Percentiles rank a stretch among this genome's conserved stretches.
These are phyloP conservation scores for Bruguiera hainesii DNA, from an alignment of 441 rosid genomes.

Conservation along the genomic window DNA sequence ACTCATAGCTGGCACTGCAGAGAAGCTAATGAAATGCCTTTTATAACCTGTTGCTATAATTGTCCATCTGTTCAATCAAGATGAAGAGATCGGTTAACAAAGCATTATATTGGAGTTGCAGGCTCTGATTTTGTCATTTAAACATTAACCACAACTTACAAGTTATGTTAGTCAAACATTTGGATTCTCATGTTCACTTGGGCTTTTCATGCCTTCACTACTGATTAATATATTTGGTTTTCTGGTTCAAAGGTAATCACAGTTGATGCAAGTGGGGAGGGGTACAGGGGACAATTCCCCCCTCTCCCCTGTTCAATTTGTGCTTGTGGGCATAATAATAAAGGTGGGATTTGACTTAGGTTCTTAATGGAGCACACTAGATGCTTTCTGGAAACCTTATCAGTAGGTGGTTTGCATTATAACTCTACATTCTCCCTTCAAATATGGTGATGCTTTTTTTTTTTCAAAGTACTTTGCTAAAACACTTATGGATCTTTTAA, in stretches of 20 bases:
- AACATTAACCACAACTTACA: not conserved
- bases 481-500: not conserved
- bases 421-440: not conserved
- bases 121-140: not conserved
- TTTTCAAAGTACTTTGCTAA: not conserved
- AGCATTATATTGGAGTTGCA: not conserved
- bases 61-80: not conserved
- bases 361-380: not conserved
- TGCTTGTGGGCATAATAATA: not conserved
- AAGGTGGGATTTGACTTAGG: not conserved
- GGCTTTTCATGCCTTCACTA: not conserved
- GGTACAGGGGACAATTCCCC: not conserved
- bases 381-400: not conserved
- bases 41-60: not conserved
- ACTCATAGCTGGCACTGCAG: too few relatives aligned
- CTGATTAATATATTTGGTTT: not conserved
- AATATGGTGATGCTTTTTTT: slow-evolving; percentile 5
- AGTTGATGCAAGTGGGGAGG: not conserved
- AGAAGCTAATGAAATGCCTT: not conserved
- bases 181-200: not conserved
- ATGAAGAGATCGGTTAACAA: not conserved
- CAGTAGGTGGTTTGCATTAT: not conserved
- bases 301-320: not conserved
- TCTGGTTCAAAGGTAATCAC: not conserved
- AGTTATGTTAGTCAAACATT: not conserved